A percentile compares a stretch with the other conserved stretches of the same genome.
These are phyloP conservation scores for Plasmodium berghei DNA, from an alignment of 169 alveolate species.

Conservation along the genomic window DNA sequence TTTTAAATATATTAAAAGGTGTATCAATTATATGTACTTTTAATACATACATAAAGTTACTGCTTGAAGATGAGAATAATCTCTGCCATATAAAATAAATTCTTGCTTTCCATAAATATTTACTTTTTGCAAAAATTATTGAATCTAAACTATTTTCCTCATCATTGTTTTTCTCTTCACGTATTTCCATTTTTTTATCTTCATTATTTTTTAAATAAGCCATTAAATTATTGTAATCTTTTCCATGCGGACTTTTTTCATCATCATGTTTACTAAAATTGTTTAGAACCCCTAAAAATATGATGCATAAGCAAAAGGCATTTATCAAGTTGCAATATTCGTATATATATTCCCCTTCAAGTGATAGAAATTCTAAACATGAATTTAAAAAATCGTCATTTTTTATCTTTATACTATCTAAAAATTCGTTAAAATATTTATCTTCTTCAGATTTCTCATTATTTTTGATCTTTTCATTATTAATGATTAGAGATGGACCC, in stretches of 20 bases:
- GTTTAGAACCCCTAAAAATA: slow-evolving; percentile 48
- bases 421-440: slow-evolving; percentile 23
- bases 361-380: slow-evolving; percentile 45
- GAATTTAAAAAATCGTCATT: slow-evolving; percentile 42
- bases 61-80: slow-evolving; percentile 29
- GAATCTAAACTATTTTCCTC: slow-evolving; percentile 5
- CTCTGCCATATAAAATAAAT: slow-evolving; percentile 75
- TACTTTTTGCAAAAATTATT: slow-evolving; percentile 39
- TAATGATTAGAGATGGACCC: slow-evolving; percentile 35
- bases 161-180: slow-evolving; percentile 3
- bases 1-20: slow-evolving; percentile 56
- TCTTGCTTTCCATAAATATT: slow-evolving; percentile 76
- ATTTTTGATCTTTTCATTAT: slow-evolving; percentile 16
- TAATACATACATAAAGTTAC: slow-evolving; percentile 25
- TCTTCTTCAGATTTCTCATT: slow-evolving; percentile 3
- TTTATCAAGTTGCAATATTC: slow-evolving; percentile 44
- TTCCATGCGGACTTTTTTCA: background rate
- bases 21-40: slow-evolving; percentile 50
- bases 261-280: slow-evolving; percentile 12
- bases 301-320: slow-evolving; percentile 27
- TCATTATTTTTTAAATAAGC: background rate
- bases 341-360: slow-evolving; percentile 65
- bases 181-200: background rate
- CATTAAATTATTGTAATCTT: slow-evolving; percentile 11
- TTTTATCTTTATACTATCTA: slow-evolving; percentile 26